A percentile compares a stretch with the other conserved stretches of the same genome.
These are phyloP conservation scores for Polyplosphaeria fusca DNA, from an alignment of 495 filamentous ascomycete species.

Conservation along the genomic window DNA sequence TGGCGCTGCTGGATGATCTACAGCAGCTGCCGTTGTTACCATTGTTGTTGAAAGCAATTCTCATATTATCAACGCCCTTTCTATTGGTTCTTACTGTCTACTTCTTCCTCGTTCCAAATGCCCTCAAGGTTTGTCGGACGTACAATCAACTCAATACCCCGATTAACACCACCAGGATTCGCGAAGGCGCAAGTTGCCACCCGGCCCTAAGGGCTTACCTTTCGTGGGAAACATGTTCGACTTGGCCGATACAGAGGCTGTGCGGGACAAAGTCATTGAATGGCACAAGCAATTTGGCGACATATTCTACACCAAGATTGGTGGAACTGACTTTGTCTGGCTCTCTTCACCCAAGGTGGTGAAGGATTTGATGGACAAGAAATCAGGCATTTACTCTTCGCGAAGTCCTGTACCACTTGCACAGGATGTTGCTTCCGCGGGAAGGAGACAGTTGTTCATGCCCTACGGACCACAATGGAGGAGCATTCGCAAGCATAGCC, in stretches of 20 bases:
- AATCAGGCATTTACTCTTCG: conserved; percentile 30
- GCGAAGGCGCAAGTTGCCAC: conserved; percentile 28
- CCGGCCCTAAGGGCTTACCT: conserved; percentile 29
- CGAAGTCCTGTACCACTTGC: conserved; percentile 34
- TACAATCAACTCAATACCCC: background rate
- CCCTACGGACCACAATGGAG: conserved; percentile 33
- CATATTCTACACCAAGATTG: conserved; percentile 31
- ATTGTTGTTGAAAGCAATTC: conserved; percentile 4
- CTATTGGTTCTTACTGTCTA: conserved; percentile 19
- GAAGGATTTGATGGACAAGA: conserved; percentile 35
- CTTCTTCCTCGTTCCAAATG: conserved; percentile 29
- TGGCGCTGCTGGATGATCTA: conserved; percentile 2
- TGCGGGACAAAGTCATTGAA: conserved; percentile 20
- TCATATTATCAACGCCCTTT: conserved; percentile 11
- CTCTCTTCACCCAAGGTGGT: conserved; percentile 27
- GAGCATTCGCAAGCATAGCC: conserved; percentile 34
- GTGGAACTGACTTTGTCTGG: conserved; percentile 32
- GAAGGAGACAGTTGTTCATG: conserved; percentile 33
- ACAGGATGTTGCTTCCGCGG: conserved; percentile 23
- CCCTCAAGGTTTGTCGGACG: conserved; percentile 13
- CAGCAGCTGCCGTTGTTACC: conserved; percentile 3
- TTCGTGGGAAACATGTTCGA: conserved; percentile 33
- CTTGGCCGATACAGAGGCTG: conserved; percentile 27
- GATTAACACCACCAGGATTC: conserved; percentile 12
- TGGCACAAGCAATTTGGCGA: conserved; percentile 32